Evolutionary conservation across 164 flowering plant species (phyloP), one percentile per base, ranked within the genome.

Genomic region (Sedum album): DNA sequence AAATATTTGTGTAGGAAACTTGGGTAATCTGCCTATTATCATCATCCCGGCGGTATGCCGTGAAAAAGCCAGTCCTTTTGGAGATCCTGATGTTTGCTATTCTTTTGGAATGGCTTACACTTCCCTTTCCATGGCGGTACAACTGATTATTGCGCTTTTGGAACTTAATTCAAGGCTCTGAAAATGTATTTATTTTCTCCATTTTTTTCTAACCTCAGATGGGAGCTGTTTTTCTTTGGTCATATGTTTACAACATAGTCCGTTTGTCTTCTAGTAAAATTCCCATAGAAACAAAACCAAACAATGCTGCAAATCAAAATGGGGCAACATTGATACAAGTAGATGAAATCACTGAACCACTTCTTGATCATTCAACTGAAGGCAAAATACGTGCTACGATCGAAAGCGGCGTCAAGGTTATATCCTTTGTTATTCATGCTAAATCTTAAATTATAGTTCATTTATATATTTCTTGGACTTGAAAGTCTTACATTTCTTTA

Each of bases 211-310:
- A 69, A 60, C 36, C 77, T 66, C 82, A 88, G 96, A 68, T 86
- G 0, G 93, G 93, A 30, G 86, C 93, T 33, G 61, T 90, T 64
- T 86, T 73, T 69, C 65, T 88, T 68, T 90, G 96, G 96, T 76
- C 88, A 25, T 86, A 83, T 66, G 88, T 83, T n/a, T 90, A 82
- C 76, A 80, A 81, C 61, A 74, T 90, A 10, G 73, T 90, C 68
- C 72, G 90, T 44, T 20, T 81, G 36, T 87, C 73, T 51, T 73
- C 86, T 60, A 73, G 28, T 41, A 65, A 21, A 6, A 66, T 62
- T 35, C 44, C 68, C 15, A 67, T 60, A 66, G 81, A 68, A 31
- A 73, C 30, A 18, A 62, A 73, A 65, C 66, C 53, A 57, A 66
- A 20, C 55, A 69, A 46, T 14, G 70, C 73, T 53, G 23, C 62